Evolutionary conservation across 192 early-diverging fungal species (phyloP), one percentile per base, ranked within the genome.

Genomic region (Rhizophagus prolifer): DNA sequence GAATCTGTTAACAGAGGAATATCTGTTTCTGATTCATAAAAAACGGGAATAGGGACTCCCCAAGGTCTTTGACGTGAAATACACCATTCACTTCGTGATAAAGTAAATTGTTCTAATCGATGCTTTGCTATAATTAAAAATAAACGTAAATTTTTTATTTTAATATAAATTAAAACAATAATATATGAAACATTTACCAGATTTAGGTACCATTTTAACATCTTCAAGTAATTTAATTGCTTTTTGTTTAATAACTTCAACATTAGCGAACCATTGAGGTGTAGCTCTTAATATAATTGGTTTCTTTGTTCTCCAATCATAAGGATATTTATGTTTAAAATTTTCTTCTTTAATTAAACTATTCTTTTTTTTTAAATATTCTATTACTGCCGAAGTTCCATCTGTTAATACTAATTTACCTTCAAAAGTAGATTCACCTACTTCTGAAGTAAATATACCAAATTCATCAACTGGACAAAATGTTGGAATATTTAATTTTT

Each of bases 261-360:
- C 82, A 58, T 92, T 89, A 16, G 92, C 92, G 84, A 94, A 94
- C 93, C 93, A 94, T 81, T 94, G 93, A 46, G 91, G 87, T 9
- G 93, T 94, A 9, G 93, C 92, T 50, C 93, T 87, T n/a, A 88
- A 84, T 74, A 94, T 93, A 59, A 94, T 87, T 3, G 93, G 93
- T 70, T 90, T 82, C 75, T 94, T 94, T 74, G 91, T 92, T 28
- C 93, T 87, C 93, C 93, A 94, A 85, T 94, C 93, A 67, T 93
- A 94, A 8, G 92, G 93, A 72, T 93, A 94, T 78, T 91, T 93
- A 80, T 94, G 93, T 12, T 77, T 82, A 70, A 90, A 88, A 26
- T 77, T 80, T 38, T 85, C 78, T 72, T 87, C 80, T 62, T 81
- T 77, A n/a, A 93, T 77, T 44, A 94, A 65, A 9, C 50, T 71